Evolutionary conservation across 352 stramenopile species (phyloP), one percentile per base, ranked within the genome.

Genomic region (Globisporangium solare): DNA sequence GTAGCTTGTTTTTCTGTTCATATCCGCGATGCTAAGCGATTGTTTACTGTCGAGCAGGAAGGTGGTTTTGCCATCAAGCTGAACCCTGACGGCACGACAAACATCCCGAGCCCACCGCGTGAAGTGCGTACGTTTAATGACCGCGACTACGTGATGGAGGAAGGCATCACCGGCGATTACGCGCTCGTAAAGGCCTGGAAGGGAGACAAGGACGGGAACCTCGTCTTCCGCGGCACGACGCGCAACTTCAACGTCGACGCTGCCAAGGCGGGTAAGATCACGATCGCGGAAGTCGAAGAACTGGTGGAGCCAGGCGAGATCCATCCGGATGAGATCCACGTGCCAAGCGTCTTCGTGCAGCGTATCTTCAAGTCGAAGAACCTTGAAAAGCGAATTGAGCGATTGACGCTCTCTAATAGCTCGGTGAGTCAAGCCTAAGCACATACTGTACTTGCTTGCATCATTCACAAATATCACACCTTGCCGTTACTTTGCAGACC

Each of bases 191-290:
- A 98, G 68, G 95, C 92, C 0, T 98, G 87, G 81, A 98, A 98
- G 68, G 95, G 89, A 21, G 96, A 99, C 73, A 98, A 88, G 21
- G 79, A 91, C 54, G 96, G 96, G 35, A 99, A 99, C 71, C 76
- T 99, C 11, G 80, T 98, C 31, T 99, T 98, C 79, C 65, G 87
- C 48, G 92, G 92, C 49, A 98, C 96, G n/a, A 91, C 95, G 32
- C 75, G 78, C 66, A 99, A 99, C 83, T 96, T 98, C 50, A 99
- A 99, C 68, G 89, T 96, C 22, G 95, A 98, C 66, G 89, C 83
- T 56, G 95, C 94, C 45, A 98, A 98, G 63, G 93, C 96, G 41
- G 96, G 90, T 40, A 83, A 83, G 45, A 82, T 98, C 51, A 96
- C 85, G 24, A 97, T 99, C 57, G 85, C 80, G 49, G 96, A 99